Percentiles rank a stretch among this genome's conserved stretches.
Evolutionary conservation across 768 basidiomycete species (phyloP).

Genomic region (Pisolithus microcarpus): DNA sequence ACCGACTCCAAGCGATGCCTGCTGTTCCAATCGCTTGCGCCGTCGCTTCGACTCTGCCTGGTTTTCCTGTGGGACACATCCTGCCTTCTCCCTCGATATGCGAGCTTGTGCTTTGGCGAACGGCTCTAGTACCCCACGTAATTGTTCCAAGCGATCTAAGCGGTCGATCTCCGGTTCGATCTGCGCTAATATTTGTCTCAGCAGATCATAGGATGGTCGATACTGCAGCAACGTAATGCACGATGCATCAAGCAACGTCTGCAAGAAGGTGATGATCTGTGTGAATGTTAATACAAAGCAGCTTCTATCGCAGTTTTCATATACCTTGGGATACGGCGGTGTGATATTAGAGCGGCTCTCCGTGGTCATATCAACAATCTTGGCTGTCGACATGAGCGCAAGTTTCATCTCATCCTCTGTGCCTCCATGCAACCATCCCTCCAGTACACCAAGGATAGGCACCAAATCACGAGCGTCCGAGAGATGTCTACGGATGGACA

Average conservation of each 20-base stretch:
- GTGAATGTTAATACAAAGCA: conserved; percentile 29
- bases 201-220: conserved; percentile 46
- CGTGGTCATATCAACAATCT: conserved; percentile 1
- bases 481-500: conserved; percentile 38
- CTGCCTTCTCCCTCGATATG: conserved; percentile 36
- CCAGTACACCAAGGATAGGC: conserved; percentile 31
- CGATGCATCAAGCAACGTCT: conserved; percentile 62
- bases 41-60: conserved; percentile 45
- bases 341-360: conserved; percentile 2
- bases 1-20: conserved; percentile 47
- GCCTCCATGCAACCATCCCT: conserved; percentile 33
- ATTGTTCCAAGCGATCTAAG: conserved; percentile 42
- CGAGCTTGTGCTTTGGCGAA: conserved; percentile 53
- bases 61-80: conserved; percentile 25
- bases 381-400: conserved; percentile 17
- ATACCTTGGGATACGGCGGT: conserved; percentile 32
- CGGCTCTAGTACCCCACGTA: conserved; percentile 57
- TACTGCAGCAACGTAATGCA: conserved; percentile 64
- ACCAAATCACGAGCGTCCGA: conserved; percentile 34
- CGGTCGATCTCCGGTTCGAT: conserved; percentile 51
- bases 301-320: conserved; percentile 26
- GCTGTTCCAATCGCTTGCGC: conserved; percentile 47
- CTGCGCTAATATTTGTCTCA: conserved; percentile 43
- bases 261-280: conserved; percentile 55
- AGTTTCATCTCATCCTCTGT: conserved; percentile 18